phyloP scores from a whole-genome alignment of 768 basidiomycete species.

The Mrakia hoshinonis region DNA sequence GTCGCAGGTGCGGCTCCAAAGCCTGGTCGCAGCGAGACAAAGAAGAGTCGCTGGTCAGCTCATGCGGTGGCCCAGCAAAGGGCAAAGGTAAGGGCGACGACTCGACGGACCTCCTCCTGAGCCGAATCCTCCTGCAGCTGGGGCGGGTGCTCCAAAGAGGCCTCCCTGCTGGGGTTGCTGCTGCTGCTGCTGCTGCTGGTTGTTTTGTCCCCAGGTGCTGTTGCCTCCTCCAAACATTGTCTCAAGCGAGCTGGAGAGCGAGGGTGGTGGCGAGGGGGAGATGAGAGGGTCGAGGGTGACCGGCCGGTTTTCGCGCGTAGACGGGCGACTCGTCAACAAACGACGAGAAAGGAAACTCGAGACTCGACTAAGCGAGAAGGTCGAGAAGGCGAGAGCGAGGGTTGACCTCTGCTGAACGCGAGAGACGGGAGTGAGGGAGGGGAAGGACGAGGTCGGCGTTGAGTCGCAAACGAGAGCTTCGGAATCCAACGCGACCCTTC shows the following conservation, averaged over 20 bases:
- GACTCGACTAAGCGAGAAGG: neutral
- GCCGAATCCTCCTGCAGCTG: conserved; percentile 14
- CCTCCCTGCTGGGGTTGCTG: conserved; percentile 17
- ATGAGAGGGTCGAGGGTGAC: neutral
- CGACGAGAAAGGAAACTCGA: no score
- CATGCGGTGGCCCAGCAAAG: neutral
- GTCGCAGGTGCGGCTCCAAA: conserved; percentile 19
- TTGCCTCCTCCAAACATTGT: conserved; percentile 9
- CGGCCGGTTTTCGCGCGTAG: neutral
- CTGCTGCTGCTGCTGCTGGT: conserved; percentile 29
- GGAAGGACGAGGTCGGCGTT: neutral
- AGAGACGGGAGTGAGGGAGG: neutral
- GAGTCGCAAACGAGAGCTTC: neutral
- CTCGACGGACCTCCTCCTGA: conserved; percentile 1
- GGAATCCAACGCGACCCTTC: neutral
- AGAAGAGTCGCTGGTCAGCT: neutral
- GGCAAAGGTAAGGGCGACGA: neutral
- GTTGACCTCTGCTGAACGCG: no score
- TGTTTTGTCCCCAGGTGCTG: conserved; percentile 27
- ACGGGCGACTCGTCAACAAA: no score
- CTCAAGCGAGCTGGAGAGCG: neutral
- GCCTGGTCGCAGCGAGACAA: neutral
- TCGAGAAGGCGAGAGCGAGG: no score
- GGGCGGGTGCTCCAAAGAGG: conserved; percentile 13
- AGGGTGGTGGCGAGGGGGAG: conserved; percentile 7